These are phyloP conservation scores for Syncephalastrum monosporum DNA, from an alignment of 371 early-diverging fungal species.

Conservation along the genomic window DNA sequence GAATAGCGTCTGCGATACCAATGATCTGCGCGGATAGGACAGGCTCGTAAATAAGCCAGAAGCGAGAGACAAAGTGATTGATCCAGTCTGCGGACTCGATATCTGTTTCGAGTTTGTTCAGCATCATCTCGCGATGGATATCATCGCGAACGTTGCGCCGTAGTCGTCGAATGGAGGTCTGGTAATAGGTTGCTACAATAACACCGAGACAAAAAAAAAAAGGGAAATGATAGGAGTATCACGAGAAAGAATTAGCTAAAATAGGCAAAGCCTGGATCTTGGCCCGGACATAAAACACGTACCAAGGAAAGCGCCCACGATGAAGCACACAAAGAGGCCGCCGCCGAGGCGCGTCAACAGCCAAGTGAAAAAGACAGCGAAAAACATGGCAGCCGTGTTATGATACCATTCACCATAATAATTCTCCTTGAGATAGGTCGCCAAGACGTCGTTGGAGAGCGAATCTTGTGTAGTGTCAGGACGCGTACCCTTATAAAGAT, in stretches of 20 bases:
- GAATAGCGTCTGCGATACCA: constrained; percentile 70
- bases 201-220: not conserved
- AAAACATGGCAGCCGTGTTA: constrained; percentile 33
- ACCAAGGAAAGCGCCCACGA: constrained; percentile 45
- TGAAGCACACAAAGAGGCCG: constrained; percentile 41
- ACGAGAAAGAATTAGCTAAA: constrained; percentile 2
- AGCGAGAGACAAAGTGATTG: constrained; percentile 80
- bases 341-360: constrained; percentile 30
- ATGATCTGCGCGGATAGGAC: constrained; percentile 81
- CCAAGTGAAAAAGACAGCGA: constrained; percentile 41
- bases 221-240: not conserved
- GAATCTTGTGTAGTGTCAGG: constrained; percentile 18
- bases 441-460: constrained; percentile 24
- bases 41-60: constrained; percentile 97
- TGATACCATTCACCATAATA: constrained; percentile 51
- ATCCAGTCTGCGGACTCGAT: constrained; percentile 97
- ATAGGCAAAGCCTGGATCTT: constrained; percentile 2
- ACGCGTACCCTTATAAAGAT: constrained; percentile 25
- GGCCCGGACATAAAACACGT: constrained; percentile 1
- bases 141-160: constrained; percentile 74
- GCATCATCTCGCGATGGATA: constrained; percentile 63
- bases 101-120: constrained; percentile 55
- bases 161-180: constrained; percentile 72
- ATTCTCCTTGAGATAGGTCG: constrained; percentile 37
- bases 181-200: constrained; percentile 67